Evolutionary conservation across 2,329 filamentous ascomycete species (phyloP).

Genomic region (Thelonectria discophora): DNA sequence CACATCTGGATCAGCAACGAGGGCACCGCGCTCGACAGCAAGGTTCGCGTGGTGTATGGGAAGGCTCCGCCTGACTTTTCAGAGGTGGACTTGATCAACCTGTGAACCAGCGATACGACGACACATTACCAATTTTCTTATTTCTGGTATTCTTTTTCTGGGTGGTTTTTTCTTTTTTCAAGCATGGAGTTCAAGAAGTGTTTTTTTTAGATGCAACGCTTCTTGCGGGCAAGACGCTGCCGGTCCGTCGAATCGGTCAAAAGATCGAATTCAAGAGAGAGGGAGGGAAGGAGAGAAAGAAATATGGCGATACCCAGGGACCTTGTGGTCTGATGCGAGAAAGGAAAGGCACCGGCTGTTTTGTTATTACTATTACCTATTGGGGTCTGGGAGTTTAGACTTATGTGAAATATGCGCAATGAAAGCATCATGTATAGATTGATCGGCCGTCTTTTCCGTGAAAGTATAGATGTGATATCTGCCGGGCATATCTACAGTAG

Average conservation of each 20-base stretch:
- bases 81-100: conserved; percentile 83
- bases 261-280: conserved; percentile 3
- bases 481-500: too few relatives aligned
- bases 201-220: conserved; percentile 17
- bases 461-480: neutral
- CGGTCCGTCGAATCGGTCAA: neutral
- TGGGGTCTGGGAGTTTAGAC: conserved; percentile 21
- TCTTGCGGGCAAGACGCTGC: conserved; percentile 36
- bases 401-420: conserved; percentile 26
- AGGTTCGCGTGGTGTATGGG: conserved; percentile 83
- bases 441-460: neutral
- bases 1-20: conserved; percentile 94
- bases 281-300: neutral
- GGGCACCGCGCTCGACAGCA: conserved; percentile 86
- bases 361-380: conserved; percentile 2
- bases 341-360: conserved; percentile 17
- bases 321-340: conserved; percentile 6
- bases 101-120: conserved; percentile 55
- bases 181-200: conserved; percentile 22
- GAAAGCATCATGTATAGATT: neutral
- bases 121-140: conserved; percentile 2
- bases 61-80: conserved; percentile 89
- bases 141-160: conserved; percentile 11
- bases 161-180: too few relatives aligned
- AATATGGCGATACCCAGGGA: conserved; percentile 24